Evolutionary conservation across 2,329 filamentous ascomycete genomes (phyloP), one percentile per base, ranked within the genome.

Genomic region (Cylindrodendrum hubeiense): DNA sequence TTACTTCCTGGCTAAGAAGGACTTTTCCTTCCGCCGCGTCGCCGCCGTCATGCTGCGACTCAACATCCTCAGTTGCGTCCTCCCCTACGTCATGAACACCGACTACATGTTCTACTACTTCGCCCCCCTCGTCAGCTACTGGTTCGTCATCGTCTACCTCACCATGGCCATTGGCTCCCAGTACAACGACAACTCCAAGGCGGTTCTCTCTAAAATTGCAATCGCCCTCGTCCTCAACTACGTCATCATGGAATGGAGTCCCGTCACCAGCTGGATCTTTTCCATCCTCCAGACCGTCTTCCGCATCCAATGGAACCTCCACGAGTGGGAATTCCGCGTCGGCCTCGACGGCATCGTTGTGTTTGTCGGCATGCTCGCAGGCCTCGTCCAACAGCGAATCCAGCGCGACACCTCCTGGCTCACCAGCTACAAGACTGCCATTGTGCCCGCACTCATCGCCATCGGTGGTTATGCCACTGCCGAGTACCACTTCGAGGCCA

Each of bases 81-180:
- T 91, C 33, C 80, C 86, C 1, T 87, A 87, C 22, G 79, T 87
- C 67, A 87, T 90, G 84, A 78, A 81, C 24, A 89, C 86, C 2
- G 79, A 83, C 34, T 90, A 74, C 56, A 74, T 77, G 68, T 72
- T 73, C 34, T 90, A 91, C 74, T 87, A 88, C 75, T 89, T 90
- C 69, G 83, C 87, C 0, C 84, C 87, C 1, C 78, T 90, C 2
- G 81, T 86, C 41, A 89, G 83, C 52, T 89, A 90, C 73, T 91
- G 89, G 87, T 91, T 89, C 72, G 67, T 89, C 6, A 77, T 89
- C 22, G 79, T 87, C n/a, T 90, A 83, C 72, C 67, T 79, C 30
- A 88, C 86, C 5, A 78, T 90, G 61, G 77, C 80, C 19, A 71
- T 84, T 19, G 79, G 78, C 34, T 76, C 76, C 4, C 69, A 72